phyloP scores from a whole-genome alignment of 2,329 filamentous ascomycete genomes.

The Macrophomina phaseolina region DNA sequence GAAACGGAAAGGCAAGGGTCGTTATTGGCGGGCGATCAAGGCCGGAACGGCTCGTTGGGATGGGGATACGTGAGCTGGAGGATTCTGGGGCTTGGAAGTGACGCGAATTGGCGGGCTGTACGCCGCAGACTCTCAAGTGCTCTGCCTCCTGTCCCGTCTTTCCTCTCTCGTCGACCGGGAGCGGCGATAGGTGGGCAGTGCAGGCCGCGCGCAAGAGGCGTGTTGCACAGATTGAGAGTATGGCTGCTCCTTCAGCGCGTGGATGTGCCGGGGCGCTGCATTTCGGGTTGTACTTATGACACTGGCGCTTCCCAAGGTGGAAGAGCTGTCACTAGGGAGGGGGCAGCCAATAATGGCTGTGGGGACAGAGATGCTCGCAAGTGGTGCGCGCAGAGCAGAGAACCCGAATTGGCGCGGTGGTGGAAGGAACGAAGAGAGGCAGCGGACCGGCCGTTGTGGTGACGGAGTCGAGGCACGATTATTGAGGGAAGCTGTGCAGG shows the following conservation, averaged over 20 bases:
- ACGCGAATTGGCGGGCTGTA: background rate
- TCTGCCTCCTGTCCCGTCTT: constrained; percentile 4
- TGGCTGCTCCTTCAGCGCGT: constrained; percentile 26
- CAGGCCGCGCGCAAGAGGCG: constrained; percentile 4
- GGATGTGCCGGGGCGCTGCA: constrained; percentile 19
- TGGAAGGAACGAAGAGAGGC: background rate
- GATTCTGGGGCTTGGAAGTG: background rate
- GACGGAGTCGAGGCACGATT: background rate
- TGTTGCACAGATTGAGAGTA: constrained; percentile 8
- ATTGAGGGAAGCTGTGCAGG: background rate
- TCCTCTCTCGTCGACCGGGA: background rate
- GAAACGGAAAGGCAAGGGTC: background rate
- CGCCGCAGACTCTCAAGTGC: background rate
- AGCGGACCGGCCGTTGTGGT: constrained; percentile 15
- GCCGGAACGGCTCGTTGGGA: background rate
- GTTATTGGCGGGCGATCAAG: constrained; percentile 1
- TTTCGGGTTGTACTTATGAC: constrained; percentile 25
- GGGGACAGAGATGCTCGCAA: background rate
- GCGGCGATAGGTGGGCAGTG: background rate
- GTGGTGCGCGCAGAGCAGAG: background rate
- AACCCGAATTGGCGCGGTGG: background rate
- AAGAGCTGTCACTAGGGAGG: background rate
- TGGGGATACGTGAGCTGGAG: background rate
- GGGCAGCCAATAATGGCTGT: background rate
- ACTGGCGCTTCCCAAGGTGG: constrained; percentile 22